Percentiles rank a stretch among this genome's conserved stretches.
Conservation (phyloP, 176 grass and related monocot species). For the Phyllostachys edulis region DNA sequence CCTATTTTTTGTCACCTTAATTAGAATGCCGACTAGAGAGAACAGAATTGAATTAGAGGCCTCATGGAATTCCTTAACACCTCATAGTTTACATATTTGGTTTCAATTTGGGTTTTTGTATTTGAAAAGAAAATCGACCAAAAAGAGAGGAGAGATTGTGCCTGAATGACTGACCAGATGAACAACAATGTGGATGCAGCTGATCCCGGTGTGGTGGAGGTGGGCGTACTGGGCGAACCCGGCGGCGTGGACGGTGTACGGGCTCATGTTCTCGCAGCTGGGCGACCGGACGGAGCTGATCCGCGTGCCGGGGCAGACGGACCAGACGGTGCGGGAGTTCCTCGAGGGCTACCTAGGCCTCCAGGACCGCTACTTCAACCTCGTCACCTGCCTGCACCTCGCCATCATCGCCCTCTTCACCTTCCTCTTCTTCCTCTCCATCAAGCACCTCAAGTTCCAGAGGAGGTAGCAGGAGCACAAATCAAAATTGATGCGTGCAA, state of each 20-base stretch:
- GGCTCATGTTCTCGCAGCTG: conserved; percentile 61
- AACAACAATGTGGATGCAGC: conserved; percentile 37
- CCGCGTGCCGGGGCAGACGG: conserved; percentile 30
- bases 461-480: conserved; percentile 29
- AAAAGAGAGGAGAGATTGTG: neutral
- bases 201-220: conserved; percentile 66
- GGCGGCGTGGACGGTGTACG: conserved; percentile 61
- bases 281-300: conserved; percentile 41
- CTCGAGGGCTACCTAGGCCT: conserved; percentile 58
- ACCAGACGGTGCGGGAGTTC: conserved; percentile 46
- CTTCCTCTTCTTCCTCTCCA: conserved; percentile 56
- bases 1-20: neutral
- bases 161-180: conserved; percentile 1
- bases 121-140: neutral
- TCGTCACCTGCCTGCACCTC: conserved; percentile 50
- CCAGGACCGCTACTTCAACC: conserved; percentile 34
- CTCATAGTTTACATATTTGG: neutral
- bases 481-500: neutral
- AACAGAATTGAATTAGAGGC: neutral
- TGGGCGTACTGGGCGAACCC: conserved; percentile 65
- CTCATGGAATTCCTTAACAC: neutral
- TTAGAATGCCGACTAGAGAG: neutral
- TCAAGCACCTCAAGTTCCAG: conserved; percentile 68
- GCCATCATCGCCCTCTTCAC: conserved; percentile 48
- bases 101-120: neutral